Evolutionary conservation across 495 filamentous ascomycete genomes (phyloP).

Genomic region (Penicillium pancosmium): DNA sequence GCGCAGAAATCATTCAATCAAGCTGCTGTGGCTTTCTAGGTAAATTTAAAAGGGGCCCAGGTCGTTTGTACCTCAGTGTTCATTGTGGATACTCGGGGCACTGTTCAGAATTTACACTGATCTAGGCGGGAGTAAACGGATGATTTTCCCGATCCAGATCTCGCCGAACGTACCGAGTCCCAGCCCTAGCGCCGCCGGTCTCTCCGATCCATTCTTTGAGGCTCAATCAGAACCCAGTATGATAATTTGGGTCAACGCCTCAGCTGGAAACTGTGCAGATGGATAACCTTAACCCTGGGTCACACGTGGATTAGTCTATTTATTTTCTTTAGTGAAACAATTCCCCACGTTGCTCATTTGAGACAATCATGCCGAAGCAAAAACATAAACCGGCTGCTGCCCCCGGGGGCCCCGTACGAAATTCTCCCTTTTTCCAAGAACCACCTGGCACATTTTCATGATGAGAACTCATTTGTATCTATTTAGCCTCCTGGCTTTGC

Average conservation of each 20-base stretch:
- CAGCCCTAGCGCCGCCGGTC: conserved; percentile 1
- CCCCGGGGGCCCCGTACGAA: background rate
- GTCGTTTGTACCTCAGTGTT: background rate
- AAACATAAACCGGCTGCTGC: conserved; percentile 14
- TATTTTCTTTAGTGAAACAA: conserved; percentile 1
- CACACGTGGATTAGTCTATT: background rate
- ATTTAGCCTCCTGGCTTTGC: conserved; percentile 10
- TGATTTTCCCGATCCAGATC: conserved; percentile 10
- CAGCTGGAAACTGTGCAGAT: conserved; percentile 9
- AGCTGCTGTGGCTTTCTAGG: background rate
- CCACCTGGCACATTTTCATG: background rate
- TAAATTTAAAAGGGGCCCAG: background rate
- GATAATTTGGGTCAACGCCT: background rate
- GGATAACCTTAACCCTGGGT: conserved; percentile 7
- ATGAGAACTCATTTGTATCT: conserved; percentile 15
- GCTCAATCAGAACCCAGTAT: background rate
- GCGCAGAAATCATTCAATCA: no score
- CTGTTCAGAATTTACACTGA: background rate
- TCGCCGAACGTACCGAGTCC: conserved; percentile 4
- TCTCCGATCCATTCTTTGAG: conserved; percentile 4
- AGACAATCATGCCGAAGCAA: conserved; percentile 7
- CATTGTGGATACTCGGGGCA: background rate
- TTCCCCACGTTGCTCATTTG: conserved; percentile 13
- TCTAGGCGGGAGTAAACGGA: conserved; percentile 5
- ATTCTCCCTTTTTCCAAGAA: background rate